Percentiles rank a stretch among this genome's conserved stretches.
phyloP scores from a whole-genome alignment of 148 eudicot genomes.

The Nepenthes gracilis region DNA sequence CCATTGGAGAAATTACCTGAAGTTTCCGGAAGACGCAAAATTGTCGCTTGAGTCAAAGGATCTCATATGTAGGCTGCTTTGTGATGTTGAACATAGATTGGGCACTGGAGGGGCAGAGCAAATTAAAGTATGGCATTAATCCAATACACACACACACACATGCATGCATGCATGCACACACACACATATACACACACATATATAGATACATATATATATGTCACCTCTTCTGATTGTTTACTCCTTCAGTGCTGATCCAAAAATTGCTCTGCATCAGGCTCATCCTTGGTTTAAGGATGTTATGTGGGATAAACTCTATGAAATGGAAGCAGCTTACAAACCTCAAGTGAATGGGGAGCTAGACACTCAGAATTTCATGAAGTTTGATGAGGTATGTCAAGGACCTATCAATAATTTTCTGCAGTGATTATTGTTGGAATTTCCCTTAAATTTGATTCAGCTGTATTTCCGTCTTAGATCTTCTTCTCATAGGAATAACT shows the following conservation, averaged over 20 bases:
- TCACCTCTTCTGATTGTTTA: slow-evolving; percentile 1
- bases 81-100: slow-evolving; percentile 91
- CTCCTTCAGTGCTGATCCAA: neutral
- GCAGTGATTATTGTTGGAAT: no score
- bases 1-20: slow-evolving; percentile 89
- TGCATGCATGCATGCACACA: no score
- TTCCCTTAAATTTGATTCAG: no score
- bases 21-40: slow-evolving; percentile 76
- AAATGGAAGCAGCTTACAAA: slow-evolving; percentile 83
- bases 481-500: no score
- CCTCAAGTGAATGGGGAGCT: slow-evolving; percentile 93
- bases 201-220: neutral
- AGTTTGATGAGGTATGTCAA: slow-evolving; percentile 78
- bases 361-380: slow-evolving; percentile 96
- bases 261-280: slow-evolving; percentile 38
- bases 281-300: slow-evolving; percentile 89
- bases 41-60: slow-evolving; percentile 81
- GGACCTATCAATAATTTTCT: neutral
- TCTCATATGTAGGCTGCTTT: slow-evolving; percentile 77
- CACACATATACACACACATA: no score
- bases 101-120: slow-evolving; percentile 84
- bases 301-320: slow-evolving; percentile 87
- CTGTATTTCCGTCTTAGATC: no score
- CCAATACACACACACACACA: neutral
- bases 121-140: slow-evolving; percentile 45